Evolutionary conservation across 2,329 filamentous ascomycete genomes (phyloP), one percentile per base, ranked within the genome.

Genomic region (Diatrype stigma): DNA sequence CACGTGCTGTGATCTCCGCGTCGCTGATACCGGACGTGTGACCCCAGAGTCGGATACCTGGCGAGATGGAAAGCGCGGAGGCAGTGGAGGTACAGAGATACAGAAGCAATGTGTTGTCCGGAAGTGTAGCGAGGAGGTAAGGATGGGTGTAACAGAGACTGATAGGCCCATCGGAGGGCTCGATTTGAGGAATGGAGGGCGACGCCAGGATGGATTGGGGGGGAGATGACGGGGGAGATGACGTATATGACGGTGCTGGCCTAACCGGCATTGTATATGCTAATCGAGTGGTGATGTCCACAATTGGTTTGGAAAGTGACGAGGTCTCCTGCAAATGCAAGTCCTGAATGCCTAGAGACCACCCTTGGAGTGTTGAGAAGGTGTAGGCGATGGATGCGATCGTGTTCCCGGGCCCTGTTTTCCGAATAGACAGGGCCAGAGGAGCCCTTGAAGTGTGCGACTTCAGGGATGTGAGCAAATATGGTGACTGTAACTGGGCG

Each of bases 281-380:
- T 3, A 76, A 60, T 7, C 68, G 62, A 2, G 72, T 74, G 0
- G 69, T 65, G 21, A 76, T 64, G 12, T 71, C 67, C 0, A 72
- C 59, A 1, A 45, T 52, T 3, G 55, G 42, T 26, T 59, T 59
- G 12, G 57, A 54, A 6, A 5, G 48, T n/a, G 65, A 67, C 28
- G 60, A 53, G 1, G 65, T 60, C 5, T 60, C 61, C 1, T 63
- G 69, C 42, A 96, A 78, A 51, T 87, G 84, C 42, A 96, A 74
- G 67, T 96, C 93, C 67, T 97, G 93, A n/a, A 97, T 82, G 2
- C 91, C 92, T 16, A 96, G 80, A 7, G 88, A 91, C 89, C 92
- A 96, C 26, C 91, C 91, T 42, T 84, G 84, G 3, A 86, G 76
- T 2, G 88, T 87, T 16, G 87, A 85, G 57, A 95, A 84, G 0